Conservation (phyloP, 164 flowering plant genomes). For the Buxus sempervirens region DNA sequence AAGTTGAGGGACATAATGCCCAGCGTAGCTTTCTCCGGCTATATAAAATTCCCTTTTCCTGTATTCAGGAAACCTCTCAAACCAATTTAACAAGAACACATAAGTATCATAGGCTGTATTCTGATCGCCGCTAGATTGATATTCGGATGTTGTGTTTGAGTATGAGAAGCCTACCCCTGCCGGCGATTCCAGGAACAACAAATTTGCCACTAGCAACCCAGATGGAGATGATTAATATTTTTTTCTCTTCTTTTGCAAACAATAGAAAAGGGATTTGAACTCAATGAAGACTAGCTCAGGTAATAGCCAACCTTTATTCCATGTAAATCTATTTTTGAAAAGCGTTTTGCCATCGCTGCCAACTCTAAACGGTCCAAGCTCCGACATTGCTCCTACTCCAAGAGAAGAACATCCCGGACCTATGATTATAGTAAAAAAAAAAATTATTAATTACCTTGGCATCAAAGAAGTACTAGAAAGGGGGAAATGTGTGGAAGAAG, state of each 20-base stretch:
- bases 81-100: conserved; percentile 61
- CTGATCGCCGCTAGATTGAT: conserved; percentile 37
- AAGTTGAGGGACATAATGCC: conserved; percentile 70
- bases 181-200: conserved; percentile 69
- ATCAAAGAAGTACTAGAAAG: not conserved
- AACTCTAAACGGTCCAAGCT: conserved; percentile 77
- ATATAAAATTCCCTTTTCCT: conserved; percentile 61
- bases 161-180: conserved; percentile 78
- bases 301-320: conserved; percentile 54
- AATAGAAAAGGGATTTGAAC: not conserved
- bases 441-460: too few species aligned
- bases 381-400: conserved; percentile 71
- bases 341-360: conserved; percentile 64
- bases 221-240: not conserved
- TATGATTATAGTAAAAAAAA: conserved; percentile 5
- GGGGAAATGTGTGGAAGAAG: too few species aligned
- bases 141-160: conserved; percentile 53
- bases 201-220: conserved; percentile 56
- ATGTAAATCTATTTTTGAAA: conserved; percentile 44
- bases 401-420: conserved; percentile 92
- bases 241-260: too few species aligned
- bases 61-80: conserved; percentile 72
- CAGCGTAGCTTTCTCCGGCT: conserved; percentile 75
- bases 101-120: conserved; percentile 49
- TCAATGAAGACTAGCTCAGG: not conserved